phyloP scores from a whole-genome alignment of 345 rosid species.

The Hirschfeldia incana region DNA sequence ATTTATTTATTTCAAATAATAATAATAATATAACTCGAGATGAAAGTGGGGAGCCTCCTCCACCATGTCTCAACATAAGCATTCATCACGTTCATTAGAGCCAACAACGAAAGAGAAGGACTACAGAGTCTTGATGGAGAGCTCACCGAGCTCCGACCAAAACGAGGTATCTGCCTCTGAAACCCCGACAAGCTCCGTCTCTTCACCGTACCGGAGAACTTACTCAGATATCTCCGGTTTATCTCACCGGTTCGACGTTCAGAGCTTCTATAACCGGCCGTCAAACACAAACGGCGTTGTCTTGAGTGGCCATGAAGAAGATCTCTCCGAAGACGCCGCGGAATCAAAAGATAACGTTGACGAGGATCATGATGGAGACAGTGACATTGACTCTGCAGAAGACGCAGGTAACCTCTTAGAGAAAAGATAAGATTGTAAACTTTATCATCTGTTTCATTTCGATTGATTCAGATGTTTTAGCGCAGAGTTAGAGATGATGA shows the following conservation, averaged over 20 bases:
- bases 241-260: slow-evolving; percentile 39
- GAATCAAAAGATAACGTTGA: slow-evolving; percentile 24
- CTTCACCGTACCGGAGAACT: slow-evolving; percentile 60
- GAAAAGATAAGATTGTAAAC: not conserved
- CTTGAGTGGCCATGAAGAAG: slow-evolving; percentile 37
- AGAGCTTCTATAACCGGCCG: slow-evolving; percentile 38
- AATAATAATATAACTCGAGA: not conserved
- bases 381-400: slow-evolving; percentile 38
- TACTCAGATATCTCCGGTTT: slow-evolving; percentile 65
- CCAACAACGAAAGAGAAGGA: not conserved
- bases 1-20: not conserved
- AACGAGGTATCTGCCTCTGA: slow-evolving; percentile 49
- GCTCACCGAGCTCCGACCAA: slow-evolving; percentile 46
- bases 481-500: slow-evolving; percentile 75
- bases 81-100: slow-evolving; percentile 28
- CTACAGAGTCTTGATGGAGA: slow-evolving; percentile 45
- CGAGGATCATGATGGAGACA: slow-evolving; percentile 16
- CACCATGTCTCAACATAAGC: slow-evolving; percentile 26
- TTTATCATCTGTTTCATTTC: not conserved
- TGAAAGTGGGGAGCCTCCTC: slow-evolving; percentile 7
- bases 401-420: slow-evolving; percentile 26
- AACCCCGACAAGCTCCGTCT: slow-evolving; percentile 59
- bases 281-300: slow-evolving; percentile 20
- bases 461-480: not conserved
- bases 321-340: slow-evolving; percentile 23